Percentiles rank a stretch among this genome's conserved stretches.
Evolutionary conservation across 2,329 filamentous ascomycete species (phyloP).

Genomic region (Metarhizium rileyi): DNA sequence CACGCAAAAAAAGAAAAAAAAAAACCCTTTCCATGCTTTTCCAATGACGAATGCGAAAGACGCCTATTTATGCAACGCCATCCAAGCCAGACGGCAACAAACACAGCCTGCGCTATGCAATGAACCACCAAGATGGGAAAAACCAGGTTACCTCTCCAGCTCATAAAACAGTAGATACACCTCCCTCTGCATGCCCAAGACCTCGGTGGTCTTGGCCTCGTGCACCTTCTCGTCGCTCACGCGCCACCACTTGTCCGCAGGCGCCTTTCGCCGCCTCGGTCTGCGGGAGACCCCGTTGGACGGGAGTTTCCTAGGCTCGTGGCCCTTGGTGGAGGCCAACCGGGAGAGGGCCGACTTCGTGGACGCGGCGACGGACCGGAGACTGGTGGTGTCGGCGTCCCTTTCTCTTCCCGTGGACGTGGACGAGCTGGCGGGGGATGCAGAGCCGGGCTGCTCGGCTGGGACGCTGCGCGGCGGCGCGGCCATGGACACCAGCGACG

Average conservation of each 20-base stretch:
- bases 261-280: constrained; percentile 45
- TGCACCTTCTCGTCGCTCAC: constrained; percentile 97
- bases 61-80: too few species aligned
- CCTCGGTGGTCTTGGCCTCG: constrained; percentile 85
- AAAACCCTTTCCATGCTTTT: too few species aligned
- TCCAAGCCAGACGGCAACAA: too few species aligned
- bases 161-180: constrained; percentile 97
- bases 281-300: constrained; percentile 19
- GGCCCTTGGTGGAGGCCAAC: constrained; percentile 30
- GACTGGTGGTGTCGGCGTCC: constrained; percentile 40
- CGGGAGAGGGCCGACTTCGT: constrained; percentile 43
- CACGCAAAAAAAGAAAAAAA: too few species aligned
- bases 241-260: constrained; percentile 80
- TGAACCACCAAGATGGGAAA: too few species aligned
- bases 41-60: too few species aligned
- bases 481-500: constrained; percentile 25
- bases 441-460: constrained; percentile 15
- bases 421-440: constrained; percentile 16
- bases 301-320: constrained; percentile 15
- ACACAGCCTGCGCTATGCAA: too few species aligned
- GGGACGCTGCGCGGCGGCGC: constrained; percentile 23
- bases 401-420: constrained; percentile 22
- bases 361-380: constrained; percentile 47
- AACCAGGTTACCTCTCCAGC: constrained; percentile 47
- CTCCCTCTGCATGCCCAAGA: constrained; percentile 87